Base-by-base conservation (phyloP, 306 rosid genomes). In the Cotoneaster glaucophyllus region DNA sequence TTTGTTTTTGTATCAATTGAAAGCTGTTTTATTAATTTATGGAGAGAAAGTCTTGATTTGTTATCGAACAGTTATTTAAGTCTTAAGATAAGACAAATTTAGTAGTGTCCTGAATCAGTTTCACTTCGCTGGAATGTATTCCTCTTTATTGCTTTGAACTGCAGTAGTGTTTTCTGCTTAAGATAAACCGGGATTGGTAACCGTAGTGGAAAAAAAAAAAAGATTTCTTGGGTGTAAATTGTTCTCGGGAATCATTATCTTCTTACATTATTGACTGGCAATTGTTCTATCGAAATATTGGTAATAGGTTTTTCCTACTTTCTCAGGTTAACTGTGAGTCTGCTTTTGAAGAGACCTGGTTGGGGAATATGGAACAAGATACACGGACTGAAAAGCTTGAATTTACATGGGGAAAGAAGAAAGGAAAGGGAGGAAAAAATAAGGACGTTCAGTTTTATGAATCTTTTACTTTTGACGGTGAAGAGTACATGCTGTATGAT, bases 381-480 rank as follows among this genome's bases (percentile, higher is more conserved):
- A 72, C 52, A 4, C 52, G 14, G 39, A 73, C 8, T 4, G 86
- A 89, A 54, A 80, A 62, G 13, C 58, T 82, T 52, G 96, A 89
- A 58, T 87, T 90, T 78, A 70, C 67, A 48, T 95, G 99, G 99
- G 97, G 96, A 5, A 83, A 19, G 57, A 45, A 19, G 83, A 84
- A 57, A 82, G 77, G 74, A 52, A 4, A 7, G 19, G 97, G 97
- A 76, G 97, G 90, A 53, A 85, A 54, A 65, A 83, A 73, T 34
- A 88, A 71, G 78, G 88, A 81, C 2, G 84, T 85, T 69, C 79
- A 11, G 22, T 89, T 95, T 65, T 95, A 86, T 75, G 90, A 84
- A 21, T 90, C 93, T 12, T 95, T 92, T 84, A 84, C 79, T 8
- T 95, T 77, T 12, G 96, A 89, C 12, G 96, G 91, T 6, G 89